Evolutionary conservation across 371 early-diverging fungal genomes (phyloP), one percentile per base, ranked within the genome.

Genomic region (Dinochytrium kinnereticum): DNA sequence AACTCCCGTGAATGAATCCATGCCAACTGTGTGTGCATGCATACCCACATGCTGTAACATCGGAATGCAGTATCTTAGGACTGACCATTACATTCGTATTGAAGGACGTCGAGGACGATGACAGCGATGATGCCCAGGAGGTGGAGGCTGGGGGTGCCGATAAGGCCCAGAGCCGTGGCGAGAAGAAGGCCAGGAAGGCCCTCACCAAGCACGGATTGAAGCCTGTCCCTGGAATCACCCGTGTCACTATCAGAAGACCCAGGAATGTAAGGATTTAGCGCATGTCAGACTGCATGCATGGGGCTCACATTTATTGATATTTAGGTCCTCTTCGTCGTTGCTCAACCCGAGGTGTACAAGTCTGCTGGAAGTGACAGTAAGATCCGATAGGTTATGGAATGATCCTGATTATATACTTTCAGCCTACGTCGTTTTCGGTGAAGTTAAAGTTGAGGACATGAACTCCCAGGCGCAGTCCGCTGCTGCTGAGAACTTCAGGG

Each of bases 171-270:
- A 88, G 88, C 83, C 93, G 92, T 76, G 89, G 90, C 73, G 97
- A 97, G 86, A 93, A 93, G 91, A 96, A 97, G 92, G 96, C 96
- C 74, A 92, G 97, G 84, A 97, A 97, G 91, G 95, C 95, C 69
- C 86, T 98, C 80, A 83, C 88, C 82, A 93, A 94, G 89, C 90
- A 94, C 81, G 97, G 97, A 73, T 89, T 97, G 76, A 91, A 93
- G 89, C 90, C 87, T 73, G 91, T 96, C 74, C 77, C 88, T 38
- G 97, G 93, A 61, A 92, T 97, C 86, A 92, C 82, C 84, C 93
- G 96, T 80, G 95, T 98, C 73, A 94, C 94, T 81, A 89, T 98
- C 81, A 89, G 94, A 74, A 91, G 96, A 84, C 90, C 92, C 76
- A 87, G 89, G 76, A 89, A 90, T 82, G 91, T 92, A 87, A 73